Conservation (phyloP, 1,284 basidiomycete genomes). For the Farysia itapuensis region DNA sequence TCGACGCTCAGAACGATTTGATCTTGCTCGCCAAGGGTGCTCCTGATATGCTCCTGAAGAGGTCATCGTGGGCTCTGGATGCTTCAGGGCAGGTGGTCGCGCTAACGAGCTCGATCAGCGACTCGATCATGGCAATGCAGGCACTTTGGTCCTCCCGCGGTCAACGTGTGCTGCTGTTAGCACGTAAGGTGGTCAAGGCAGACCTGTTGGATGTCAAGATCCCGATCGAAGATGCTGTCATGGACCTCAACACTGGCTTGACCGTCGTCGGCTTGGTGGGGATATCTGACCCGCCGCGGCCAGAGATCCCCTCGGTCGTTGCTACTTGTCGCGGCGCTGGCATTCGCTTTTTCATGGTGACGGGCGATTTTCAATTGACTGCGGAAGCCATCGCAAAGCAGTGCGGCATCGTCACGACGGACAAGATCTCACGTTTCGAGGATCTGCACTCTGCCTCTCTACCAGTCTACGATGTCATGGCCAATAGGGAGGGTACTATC, state of each 20-base stretch:
- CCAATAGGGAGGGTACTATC: background rate
- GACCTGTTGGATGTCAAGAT: constrained; percentile 58
- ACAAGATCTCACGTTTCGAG: background rate
- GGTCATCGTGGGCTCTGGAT: constrained; percentile 37
- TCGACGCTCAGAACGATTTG: constrained; percentile 18
- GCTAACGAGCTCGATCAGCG: constrained; percentile 13
- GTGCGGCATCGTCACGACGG: constrained; percentile 67
- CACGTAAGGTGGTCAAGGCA: constrained; percentile 24
- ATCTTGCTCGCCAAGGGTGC: constrained; percentile 49
- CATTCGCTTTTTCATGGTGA: constrained; percentile 72
- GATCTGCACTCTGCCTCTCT: background rate
- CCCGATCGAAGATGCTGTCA: constrained; percentile 56
- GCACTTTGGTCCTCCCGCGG: constrained; percentile 66
- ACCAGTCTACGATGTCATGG: background rate
- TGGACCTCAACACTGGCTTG: constrained; percentile 61
- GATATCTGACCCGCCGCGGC: constrained; percentile 69
- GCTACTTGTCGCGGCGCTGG: constrained; percentile 67
- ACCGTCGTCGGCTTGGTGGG: constrained; percentile 69
- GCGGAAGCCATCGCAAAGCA: constrained; percentile 69
- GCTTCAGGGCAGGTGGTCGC: constrained; percentile 49
- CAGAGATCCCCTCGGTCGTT: constrained; percentile 67
- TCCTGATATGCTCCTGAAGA: constrained; percentile 61
- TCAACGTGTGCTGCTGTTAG: constrained; percentile 67
- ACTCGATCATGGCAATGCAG: constrained; percentile 22
- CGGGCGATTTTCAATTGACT: constrained; percentile 66